Evolutionary conservation across 495 filamentous ascomycete genomes (phyloP).

Genomic region (Niebla homalea): DNA sequence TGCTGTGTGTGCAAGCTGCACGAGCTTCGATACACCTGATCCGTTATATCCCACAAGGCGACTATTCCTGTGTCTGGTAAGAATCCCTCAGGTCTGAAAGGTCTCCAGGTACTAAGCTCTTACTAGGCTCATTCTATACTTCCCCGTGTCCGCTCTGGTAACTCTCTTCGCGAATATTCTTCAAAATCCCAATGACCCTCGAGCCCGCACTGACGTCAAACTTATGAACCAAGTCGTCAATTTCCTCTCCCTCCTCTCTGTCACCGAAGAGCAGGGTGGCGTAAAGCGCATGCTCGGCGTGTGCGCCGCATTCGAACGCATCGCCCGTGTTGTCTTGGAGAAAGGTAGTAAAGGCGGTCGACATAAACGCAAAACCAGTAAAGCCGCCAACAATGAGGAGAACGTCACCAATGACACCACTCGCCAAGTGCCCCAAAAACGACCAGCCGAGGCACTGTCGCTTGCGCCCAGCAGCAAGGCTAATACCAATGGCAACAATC

Average conservation of each 20-base stretch:
- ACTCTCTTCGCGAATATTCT: slow-evolving; percentile 95
- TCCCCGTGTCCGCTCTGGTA: slow-evolving; percentile 87
- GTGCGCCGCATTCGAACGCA: slow-evolving; percentile 89
- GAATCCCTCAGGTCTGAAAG: slow-evolving; percentile 18
- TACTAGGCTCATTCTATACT: slow-evolving; percentile 85
- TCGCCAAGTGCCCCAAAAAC: slow-evolving; percentile 13
- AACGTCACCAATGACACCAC: slow-evolving; percentile 1
- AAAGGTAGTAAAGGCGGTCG: slow-evolving; percentile 72
- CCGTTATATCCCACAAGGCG: slow-evolving; percentile 90
- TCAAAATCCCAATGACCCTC: slow-evolving; percentile 84
- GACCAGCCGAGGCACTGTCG: slow-evolving; percentile 4
- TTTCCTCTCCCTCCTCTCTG: slow-evolving; percentile 69
- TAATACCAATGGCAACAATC: slow-evolving; percentile 27
- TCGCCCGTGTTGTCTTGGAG: slow-evolving; percentile 83
- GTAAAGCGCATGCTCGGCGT: slow-evolving; percentile 87
- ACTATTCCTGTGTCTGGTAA: slow-evolving; percentile 92
- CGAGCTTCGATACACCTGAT: slow-evolving; percentile 86
- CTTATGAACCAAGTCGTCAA: slow-evolving; percentile 87
- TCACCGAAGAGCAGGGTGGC: slow-evolving; percentile 64
- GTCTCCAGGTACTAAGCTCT: background rate
- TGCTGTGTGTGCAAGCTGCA: slow-evolving; percentile 81
- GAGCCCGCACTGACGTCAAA: slow-evolving; percentile 75
- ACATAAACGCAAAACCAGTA: slow-evolving; percentile 55
- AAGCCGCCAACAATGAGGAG: slow-evolving; percentile 32
- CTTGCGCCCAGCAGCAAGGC: slow-evolving; percentile 29